Evolutionary conservation across 805 yeast species (phyloP).

Genomic region (Nakazawaea wyomingensis): DNA sequence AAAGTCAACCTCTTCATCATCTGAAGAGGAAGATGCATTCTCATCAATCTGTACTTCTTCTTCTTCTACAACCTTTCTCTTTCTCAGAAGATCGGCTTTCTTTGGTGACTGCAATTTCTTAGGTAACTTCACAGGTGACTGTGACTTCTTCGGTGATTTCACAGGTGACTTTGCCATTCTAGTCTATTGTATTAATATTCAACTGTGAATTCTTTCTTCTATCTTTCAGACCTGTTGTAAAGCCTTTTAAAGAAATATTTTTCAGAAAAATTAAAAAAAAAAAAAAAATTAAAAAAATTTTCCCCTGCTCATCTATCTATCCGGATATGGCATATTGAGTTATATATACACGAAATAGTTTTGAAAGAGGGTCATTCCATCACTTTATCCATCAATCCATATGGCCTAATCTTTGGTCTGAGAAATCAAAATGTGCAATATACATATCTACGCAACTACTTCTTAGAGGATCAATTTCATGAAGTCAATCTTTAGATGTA

Average conservation of each 20-base stretch:
- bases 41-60: neutral
- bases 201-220: no score
- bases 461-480: no score
- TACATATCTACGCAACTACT: no score
- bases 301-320: slow-evolving; percentile 1
- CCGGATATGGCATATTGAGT: neutral
- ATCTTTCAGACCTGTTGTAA: no score
- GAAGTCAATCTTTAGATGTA: no score
- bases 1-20: slow-evolving; percentile 12
- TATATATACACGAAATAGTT: neutral
- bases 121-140: neutral
- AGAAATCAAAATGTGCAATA: no score
- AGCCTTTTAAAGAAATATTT: neutral
- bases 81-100: slow-evolving; percentile 13
- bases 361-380: no score
- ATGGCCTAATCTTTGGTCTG: no score
- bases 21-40: no score
- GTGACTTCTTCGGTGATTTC: neutral
- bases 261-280: neutral
- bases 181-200: no score
- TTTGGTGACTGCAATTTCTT: neutral
- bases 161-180: neutral
- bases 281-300: neutral
- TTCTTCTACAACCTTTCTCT: slow-evolving; percentile 6
- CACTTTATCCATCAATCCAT: no score